Percentiles rank a stretch among this genome's conserved stretches.
Evolutionary conservation across 768 basidiomycete genomes (phyloP).

Genomic region (Imleria badia): DNA sequence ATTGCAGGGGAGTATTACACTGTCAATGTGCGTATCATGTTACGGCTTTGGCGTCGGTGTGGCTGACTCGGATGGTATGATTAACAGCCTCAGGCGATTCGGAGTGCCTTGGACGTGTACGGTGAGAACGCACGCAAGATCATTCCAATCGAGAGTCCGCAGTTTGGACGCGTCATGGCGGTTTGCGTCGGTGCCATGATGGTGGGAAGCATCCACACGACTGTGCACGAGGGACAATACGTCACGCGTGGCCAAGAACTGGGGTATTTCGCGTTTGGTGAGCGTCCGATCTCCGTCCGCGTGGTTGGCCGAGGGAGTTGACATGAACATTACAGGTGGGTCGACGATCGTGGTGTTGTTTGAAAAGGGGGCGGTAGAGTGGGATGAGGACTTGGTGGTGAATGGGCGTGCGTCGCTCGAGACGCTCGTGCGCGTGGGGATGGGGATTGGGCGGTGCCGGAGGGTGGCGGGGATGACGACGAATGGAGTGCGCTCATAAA

Average conservation of each 20-base stretch:
- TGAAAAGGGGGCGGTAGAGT: slow-evolving; percentile 79
- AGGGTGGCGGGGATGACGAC: neutral
- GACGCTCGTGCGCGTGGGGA: slow-evolving; percentile 85
- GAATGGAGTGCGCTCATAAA: slow-evolving; percentile 8
- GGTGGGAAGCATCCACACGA: slow-evolving; percentile 88
- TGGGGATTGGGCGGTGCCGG: slow-evolving; percentile 66
- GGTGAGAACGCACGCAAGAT: slow-evolving; percentile 94
- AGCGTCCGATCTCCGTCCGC: slow-evolving; percentile 25
- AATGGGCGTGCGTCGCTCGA: slow-evolving; percentile 88
- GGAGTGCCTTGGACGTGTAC: slow-evolving; percentile 87
- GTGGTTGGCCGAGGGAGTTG: neutral
- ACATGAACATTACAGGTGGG: slow-evolving; percentile 52
- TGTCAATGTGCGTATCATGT: slow-evolving; percentile 69
- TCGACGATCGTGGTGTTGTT: slow-evolving; percentile 92
- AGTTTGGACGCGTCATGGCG: slow-evolving; percentile 90
- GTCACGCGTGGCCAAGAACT: slow-evolving; percentile 88
- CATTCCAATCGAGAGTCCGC: slow-evolving; percentile 84
- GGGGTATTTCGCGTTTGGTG: slow-evolving; percentile 94
- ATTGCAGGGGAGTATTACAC: slow-evolving; percentile 95
- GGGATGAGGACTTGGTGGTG: slow-evolving; percentile 87
- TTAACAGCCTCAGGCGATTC: slow-evolving; percentile 84
- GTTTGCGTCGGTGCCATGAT: slow-evolving; percentile 95
- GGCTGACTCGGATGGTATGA: neutral
- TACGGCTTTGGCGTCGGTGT: neutral
- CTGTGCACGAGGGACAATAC: slow-evolving; percentile 78